Conservation (phyloP, 164 flowering plant genomes). For the Macadamia integrifolia region DNA sequence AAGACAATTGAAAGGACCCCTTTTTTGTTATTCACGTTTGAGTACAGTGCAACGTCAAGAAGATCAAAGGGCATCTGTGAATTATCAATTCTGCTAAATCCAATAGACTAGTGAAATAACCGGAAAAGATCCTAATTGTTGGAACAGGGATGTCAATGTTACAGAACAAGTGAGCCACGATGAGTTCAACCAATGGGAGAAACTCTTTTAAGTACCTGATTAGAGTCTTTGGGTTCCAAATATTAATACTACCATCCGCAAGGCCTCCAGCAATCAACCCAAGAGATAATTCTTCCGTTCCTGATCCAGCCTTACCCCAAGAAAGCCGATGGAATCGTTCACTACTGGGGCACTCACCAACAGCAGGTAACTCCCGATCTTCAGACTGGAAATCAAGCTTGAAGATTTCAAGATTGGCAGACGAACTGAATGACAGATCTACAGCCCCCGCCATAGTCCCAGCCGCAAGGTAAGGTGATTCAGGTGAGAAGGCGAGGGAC, state of each 20-base stretch:
- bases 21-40: too few relatives aligned
- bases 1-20: neutral
- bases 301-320: conserved; percentile 67
- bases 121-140: neutral
- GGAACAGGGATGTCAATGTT: too few relatives aligned
- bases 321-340: conserved; percentile 85
- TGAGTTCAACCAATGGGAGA: neutral
- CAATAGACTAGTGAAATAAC: neutral
- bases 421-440: conserved; percentile 85
- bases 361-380: conserved; percentile 58
- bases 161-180: neutral
- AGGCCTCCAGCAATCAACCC: conserved; percentile 95
- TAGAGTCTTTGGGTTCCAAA: conserved; percentile 85
- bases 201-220: conserved; percentile 41
- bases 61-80: neutral
- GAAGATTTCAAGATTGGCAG: conserved; percentile 84
- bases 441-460: conserved; percentile 99
- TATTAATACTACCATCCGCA: conserved; percentile 68
- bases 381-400: conserved; percentile 83
- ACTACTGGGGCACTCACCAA: conserved; percentile 58
- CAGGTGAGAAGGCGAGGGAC: conserved; percentile 83
- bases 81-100: neutral
- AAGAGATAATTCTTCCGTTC: conserved; percentile 54
- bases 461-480: conserved; percentile 78
- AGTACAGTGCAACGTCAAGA: neutral